Conservation (phyloP, 768 basidiomycete genomes). For the Suillus luteus region DNA sequence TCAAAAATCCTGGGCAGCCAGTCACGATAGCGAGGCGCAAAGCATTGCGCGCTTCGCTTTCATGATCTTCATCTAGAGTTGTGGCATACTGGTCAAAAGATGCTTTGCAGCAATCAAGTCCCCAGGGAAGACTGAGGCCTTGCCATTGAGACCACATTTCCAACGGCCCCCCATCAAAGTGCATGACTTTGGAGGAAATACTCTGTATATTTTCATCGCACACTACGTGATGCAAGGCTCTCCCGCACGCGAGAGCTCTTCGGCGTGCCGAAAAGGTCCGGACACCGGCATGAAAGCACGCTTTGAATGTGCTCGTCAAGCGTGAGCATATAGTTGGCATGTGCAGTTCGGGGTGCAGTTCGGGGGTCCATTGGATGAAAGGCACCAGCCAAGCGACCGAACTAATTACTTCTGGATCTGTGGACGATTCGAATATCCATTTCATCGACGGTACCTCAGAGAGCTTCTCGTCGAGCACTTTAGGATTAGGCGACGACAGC, state of each 20-base stretch:
- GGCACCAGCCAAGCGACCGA: slow-evolving; percentile 1
- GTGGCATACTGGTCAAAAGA: background rate
- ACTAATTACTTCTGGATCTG: slow-evolving; percentile 16
- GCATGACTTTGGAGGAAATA: background rate
- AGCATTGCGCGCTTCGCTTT: background rate
- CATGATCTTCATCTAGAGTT: background rate
- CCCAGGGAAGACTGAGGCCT: background rate
- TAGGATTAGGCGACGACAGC: background rate
- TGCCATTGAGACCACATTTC: background rate
- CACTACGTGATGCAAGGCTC: background rate
- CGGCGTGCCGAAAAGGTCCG: background rate
- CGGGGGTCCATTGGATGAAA: background rate
- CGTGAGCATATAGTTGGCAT: background rate
- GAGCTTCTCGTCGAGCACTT: background rate
- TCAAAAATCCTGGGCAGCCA: background rate
- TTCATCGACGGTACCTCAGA: slow-evolving; percentile 9
- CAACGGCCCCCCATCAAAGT: background rate
- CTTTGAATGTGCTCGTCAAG: background rate
- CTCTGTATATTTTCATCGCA: background rate
- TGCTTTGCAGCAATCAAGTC: background rate
- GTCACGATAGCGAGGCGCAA: slow-evolving; percentile 11
- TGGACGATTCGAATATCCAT: slow-evolving; percentile 25
- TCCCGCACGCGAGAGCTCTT: slow-evolving; percentile 7
- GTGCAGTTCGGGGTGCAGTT: background rate
- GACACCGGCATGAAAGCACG: background rate